Evolutionary conservation across 352 stramenopile species (phyloP).

Genomic region (Phytophthora pseudosyringae): DNA sequence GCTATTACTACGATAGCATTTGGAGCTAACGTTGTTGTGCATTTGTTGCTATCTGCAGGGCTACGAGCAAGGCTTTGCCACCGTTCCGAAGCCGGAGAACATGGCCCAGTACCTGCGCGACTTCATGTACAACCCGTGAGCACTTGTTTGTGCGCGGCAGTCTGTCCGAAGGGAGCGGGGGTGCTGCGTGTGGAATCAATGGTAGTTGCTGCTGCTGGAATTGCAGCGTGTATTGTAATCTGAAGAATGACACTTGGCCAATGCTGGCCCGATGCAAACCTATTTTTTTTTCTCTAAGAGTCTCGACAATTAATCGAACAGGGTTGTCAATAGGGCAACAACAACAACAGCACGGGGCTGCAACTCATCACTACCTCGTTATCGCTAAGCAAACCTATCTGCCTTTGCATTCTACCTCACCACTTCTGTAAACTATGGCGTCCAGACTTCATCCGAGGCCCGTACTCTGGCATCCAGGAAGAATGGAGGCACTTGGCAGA

Average conservation of each 20-base stretch:
- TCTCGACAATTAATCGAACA: too few species aligned
- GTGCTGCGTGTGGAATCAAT: conserved; percentile 10
- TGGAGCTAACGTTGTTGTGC: conserved; percentile 3
- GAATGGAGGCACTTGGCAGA: conserved; percentile 37
- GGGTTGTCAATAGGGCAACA: neutral
- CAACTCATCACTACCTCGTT: conserved; percentile 2
- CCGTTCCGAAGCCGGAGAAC: conserved; percentile 50
- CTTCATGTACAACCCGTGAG: conserved; percentile 74
- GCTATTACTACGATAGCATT: neutral
- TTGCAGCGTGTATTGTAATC: conserved; percentile 18
- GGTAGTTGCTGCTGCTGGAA: conserved; percentile 10
- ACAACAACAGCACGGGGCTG: neutral
- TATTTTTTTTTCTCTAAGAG: too few species aligned
- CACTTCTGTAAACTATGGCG: neutral
- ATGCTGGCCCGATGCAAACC: neutral
- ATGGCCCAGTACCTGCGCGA: conserved; percentile 57
- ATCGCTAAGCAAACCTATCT: neutral
- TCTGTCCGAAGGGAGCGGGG: neutral
- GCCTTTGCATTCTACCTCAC: neutral
- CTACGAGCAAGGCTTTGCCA: conserved; percentile 63
- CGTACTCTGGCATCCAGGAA: neutral
- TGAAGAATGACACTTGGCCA: conserved; percentile 8
- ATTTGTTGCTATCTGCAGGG: conserved; percentile 36
- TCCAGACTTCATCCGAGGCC: neutral
- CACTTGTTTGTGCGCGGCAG: neutral